Base-by-base conservation (phyloP, 371 early-diverging fungal species). In the Rhizopus arrhizus region DNA sequence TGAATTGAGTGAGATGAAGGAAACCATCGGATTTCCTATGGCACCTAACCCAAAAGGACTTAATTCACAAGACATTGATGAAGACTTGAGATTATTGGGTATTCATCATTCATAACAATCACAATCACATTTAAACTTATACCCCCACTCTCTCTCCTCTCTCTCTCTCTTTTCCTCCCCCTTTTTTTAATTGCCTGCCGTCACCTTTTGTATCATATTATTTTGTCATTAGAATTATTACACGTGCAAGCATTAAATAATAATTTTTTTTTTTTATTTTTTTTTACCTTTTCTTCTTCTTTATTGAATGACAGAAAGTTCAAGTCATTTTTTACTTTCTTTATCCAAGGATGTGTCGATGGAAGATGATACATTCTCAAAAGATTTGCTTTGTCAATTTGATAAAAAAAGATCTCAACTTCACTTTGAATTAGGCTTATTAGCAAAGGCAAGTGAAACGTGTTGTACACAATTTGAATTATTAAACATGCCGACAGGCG, bases 21-120 rank as follows among this genome's bases (percentile, higher is more conserved):
- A 80, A 32, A 62, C 64, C 7, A 53, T 69, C 16, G 80, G 80
- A 3, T 83, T 83, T 52, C 84, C 84, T 2, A 59, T 68, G 53
- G 80, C 78, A 42, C 73, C 69, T 4, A 69, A 74, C 22, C 72
- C 77, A 7, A 36, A 68, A 13, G 72, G 77, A 28, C 56, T 77
- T 9, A 65, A 66, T 13, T 22, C 50, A n/a, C 48, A 70, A 48
- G 80, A 83, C 42, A 59, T 83, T 40, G 73, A 77, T 42, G 77
- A 76, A n/a, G 84, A 83, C 61, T 64, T 81, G 49, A 66, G 68
- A 52, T 57, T 72, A 22, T 64, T 83, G 64, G 81, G 76, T 42
- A 63, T 68, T 56, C 33, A 59, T 42, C 56, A 9, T 45, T n/a
- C 46, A 13, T 45, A 22, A 45, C 3, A 15, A 15, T 45, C n/a